Conservation (phyloP, 768 basidiomycete species). For the Tephrocybe rancida region DNA sequence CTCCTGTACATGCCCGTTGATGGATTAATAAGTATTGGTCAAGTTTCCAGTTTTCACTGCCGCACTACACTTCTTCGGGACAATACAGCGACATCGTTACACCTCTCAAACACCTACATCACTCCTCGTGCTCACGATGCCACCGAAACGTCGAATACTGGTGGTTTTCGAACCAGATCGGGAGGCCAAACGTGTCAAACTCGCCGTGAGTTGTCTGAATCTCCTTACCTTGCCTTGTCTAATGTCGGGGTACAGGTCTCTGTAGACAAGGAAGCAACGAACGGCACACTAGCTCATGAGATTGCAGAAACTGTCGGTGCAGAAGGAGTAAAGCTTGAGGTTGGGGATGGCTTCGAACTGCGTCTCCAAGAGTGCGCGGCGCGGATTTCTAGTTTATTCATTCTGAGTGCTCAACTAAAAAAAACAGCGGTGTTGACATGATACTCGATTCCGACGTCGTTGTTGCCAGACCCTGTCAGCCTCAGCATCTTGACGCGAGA, state of each 20-base stretch:
- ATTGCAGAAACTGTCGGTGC: constrained; percentile 20
- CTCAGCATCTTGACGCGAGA: background rate
- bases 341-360: constrained; percentile 25
- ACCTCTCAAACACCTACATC: too few relatives aligned
- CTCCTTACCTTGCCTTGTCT: background rate
- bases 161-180: background rate
- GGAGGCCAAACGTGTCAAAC: background rate
- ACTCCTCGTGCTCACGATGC: too few relatives aligned
- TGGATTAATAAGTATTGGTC: too few relatives aligned
- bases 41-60: too few relatives aligned
- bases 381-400: background rate
- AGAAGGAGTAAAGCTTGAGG: constrained; percentile 18
- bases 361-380: constrained; percentile 22
- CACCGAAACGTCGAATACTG: too few relatives aligned
- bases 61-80: too few relatives aligned
- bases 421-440: constrained; percentile 3
- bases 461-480: constrained; percentile 9
- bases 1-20: too few relatives aligned
- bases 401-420: background rate
- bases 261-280: background rate
- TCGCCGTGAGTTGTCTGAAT: background rate
- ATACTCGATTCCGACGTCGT: constrained; percentile 19
- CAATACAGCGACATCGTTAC: too few relatives aligned
- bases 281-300: constrained; percentile 15
- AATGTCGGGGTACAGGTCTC: background rate